Evolutionary conservation across 345 rosid species (phyloP).

Genomic region (Heritiera fomes): DNA sequence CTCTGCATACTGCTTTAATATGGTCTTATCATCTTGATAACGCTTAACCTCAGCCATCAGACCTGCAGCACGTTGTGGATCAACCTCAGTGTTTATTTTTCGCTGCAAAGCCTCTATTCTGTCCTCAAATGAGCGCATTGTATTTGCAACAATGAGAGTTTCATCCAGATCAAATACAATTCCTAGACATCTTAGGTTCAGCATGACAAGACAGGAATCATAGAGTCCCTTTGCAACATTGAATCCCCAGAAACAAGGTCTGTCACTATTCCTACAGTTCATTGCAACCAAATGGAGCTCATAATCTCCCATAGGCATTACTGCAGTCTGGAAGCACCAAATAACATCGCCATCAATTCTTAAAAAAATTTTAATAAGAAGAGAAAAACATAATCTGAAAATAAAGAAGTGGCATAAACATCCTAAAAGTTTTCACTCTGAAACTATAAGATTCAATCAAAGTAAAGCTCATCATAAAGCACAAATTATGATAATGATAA

Average conservation of each 20-base stretch:
- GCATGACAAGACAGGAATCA: constrained; percentile 77
- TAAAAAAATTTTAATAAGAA: background rate
- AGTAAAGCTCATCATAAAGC: background rate
- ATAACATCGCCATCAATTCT: constrained; percentile 12
- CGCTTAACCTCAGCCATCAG: constrained; percentile 85
- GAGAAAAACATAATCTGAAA: background rate
- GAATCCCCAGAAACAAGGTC: constrained; percentile 94
- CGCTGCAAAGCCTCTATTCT: constrained; percentile 77
- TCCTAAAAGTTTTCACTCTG: background rate
- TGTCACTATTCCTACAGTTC: constrained; percentile 55
- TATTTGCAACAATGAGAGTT: constrained; percentile 93
- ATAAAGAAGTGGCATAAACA: background rate
- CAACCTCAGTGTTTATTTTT: constrained; percentile 70
- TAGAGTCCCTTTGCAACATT: constrained; percentile 67
- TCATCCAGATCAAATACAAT: constrained; percentile 99
- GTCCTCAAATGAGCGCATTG: constrained; percentile 92
- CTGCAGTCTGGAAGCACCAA: constrained; percentile 75
- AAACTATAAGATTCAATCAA: background rate
- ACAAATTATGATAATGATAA: background rate
- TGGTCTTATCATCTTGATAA: constrained; percentile 87
- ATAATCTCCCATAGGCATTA: constrained; percentile 66
- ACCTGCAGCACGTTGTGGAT: constrained; percentile 68
- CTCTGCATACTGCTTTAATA: constrained; percentile 90
- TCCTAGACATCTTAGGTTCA: constrained; percentile 92
- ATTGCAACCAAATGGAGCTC: constrained; percentile 98